phyloP scores from a whole-genome alignment of 2,329 filamentous ascomycete genomes.

The Aspergillus amoenus region DNA sequence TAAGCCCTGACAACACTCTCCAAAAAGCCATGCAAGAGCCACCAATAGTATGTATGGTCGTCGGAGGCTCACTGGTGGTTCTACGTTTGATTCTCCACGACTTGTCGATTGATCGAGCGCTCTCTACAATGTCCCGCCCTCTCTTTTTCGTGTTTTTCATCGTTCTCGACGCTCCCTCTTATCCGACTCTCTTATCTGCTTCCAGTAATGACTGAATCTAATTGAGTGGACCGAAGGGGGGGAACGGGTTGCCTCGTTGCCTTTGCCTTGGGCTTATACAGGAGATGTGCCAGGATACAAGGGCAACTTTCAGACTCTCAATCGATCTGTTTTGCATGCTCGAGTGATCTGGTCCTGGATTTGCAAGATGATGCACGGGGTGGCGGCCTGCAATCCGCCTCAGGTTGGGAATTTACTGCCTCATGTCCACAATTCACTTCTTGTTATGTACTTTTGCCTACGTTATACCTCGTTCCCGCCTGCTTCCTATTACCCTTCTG shows the following conservation, averaged over 20 bases:
- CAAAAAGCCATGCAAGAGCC: constrained; percentile 17
- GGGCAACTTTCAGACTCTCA: constrained; percentile 15
- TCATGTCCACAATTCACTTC: constrained; percentile 35
- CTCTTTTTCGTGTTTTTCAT: constrained; percentile 30
- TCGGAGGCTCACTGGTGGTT: constrained; percentile 22
- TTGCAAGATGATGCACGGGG: constrained; percentile 26
- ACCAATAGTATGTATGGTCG: constrained; percentile 21
- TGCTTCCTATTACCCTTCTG: constrained; percentile 27
- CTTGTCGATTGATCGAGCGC: constrained; percentile 27
- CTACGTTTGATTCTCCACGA: constrained; percentile 27
- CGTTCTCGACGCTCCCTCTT: constrained; percentile 31
- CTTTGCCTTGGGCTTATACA: constrained; percentile 21
- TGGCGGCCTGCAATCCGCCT: constrained; percentile 20
- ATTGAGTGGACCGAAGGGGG: constrained; percentile 24
- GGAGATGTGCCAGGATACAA: constrained; percentile 26
- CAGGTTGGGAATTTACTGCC: constrained; percentile 19
- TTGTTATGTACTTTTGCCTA: constrained; percentile 42
- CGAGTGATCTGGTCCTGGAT: constrained; percentile 21
- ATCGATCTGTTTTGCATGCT: constrained; percentile 16
- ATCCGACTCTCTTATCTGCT: constrained; percentile 30
- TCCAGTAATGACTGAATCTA: constrained; percentile 32
- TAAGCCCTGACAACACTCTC: constrained; percentile 14
- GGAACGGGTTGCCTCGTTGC: constrained; percentile 23
- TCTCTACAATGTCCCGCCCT: constrained; percentile 24
- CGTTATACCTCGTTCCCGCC: constrained; percentile 34